Evolutionary conservation across 208 protist genomes (phyloP), one percentile per base, ranked within the genome.

Genomic region (Blastocrithidia nonstop): DNA sequence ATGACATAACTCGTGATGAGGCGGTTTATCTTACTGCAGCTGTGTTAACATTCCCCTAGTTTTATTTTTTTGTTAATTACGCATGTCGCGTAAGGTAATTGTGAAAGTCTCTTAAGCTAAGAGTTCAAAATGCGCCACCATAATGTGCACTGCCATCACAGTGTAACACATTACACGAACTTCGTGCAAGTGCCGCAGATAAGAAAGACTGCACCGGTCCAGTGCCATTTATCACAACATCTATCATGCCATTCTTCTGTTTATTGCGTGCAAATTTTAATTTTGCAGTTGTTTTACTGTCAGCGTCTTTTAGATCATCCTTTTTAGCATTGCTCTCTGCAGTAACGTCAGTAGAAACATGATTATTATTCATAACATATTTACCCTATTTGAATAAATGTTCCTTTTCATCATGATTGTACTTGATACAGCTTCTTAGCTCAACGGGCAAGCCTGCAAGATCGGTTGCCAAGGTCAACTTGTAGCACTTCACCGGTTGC

Each of bases 191-290:
- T 0, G 89, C 83, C 0, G 81, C 88, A 17, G 89, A 71, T 4
- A 95, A 41, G 21, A 93, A 66, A n/a, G 61, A 68, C 57, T 94
- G 71, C 44, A 69, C 65, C 31, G 94, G 43, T 3, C 93, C 86
- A 0, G 93, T 94, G 6, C 89, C 88, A 26, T 88, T 66, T 13
- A 96, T 62, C 13, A 93, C 76, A 7, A 84, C 67, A 45, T 96
- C 92, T 27, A 69, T 88, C 17, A 20, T 9, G 4, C 21, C 11
- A n/a, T n/a, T n/a, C n/a, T n/a, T n/a, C n/a, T n/a, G 41, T 27
- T 16, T 11, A 15, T 31, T 46, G 15, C 41, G 8, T 20, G 25
- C 4, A 6, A n/a, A n/a, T n/a, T n/a, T n/a, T n/a, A n/a, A n/a
- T n/a, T n/a, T n/a, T n/a, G n/a, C n/a, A n/a, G n/a, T n/a, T n/a